Conservation (phyloP, 164 flowering plant genomes). For the Sextonia rubra region DNA sequence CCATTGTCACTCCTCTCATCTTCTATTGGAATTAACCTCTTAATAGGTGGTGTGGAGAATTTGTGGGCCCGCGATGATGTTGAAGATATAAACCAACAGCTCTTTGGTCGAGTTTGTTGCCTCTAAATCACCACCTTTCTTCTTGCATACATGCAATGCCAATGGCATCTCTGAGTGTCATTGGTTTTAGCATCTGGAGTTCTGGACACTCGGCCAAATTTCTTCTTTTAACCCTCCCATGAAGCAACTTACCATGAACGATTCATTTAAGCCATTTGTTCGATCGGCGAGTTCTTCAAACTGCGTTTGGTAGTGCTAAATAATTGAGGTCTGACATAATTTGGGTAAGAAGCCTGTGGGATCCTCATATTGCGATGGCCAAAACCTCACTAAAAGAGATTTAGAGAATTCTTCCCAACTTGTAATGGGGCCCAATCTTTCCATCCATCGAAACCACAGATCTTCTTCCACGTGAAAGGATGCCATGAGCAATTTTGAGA, state of each 20-base stretch:
- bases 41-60: not conserved
- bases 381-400: too few relatives aligned
- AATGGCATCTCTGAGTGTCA: too few relatives aligned
- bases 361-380: not conserved
- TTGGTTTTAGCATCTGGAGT: not conserved
- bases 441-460: too few relatives aligned
- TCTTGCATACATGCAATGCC: not conserved
- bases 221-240: constrained; percentile 3
- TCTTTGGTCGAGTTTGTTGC: not conserved
- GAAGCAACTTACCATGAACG: not conserved
- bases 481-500: too few relatives aligned
- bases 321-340: not conserved
- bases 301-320: not conserved
- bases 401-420: too few relatives aligned
- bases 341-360: not conserved
- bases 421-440: too few relatives aligned
- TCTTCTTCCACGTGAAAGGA: too few relatives aligned
- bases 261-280: not conserved
- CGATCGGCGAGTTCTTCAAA: not conserved
- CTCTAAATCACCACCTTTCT: not conserved
- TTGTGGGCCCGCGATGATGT: not conserved
- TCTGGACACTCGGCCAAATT: not conserved
- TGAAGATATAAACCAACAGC: too few relatives aligned
- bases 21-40: too few relatives aligned
- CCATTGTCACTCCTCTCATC: too few relatives aligned